phyloP scores from a whole-genome alignment of 176 grass and related monocot genomes.

The Zea luxurians region DNA sequence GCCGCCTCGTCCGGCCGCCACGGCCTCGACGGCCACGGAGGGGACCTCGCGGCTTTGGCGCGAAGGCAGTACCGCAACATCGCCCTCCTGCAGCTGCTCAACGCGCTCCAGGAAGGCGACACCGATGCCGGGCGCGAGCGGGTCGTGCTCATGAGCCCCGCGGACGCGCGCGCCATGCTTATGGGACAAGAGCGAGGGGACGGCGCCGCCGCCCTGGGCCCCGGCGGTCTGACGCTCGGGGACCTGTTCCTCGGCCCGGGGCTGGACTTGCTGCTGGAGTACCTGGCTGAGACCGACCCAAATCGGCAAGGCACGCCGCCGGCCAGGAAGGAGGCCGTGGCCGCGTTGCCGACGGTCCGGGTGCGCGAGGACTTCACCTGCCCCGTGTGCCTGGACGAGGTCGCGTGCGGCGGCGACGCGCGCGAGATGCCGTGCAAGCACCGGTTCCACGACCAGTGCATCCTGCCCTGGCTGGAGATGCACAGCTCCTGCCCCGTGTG shows the following conservation, averaged over 20 bases:
- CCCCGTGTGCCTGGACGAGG: slow-evolving; percentile 80
- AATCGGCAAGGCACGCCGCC: slow-evolving; percentile 60
- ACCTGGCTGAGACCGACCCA: slow-evolving; percentile 64
- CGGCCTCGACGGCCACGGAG: slow-evolving; percentile 19
- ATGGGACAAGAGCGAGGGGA: slow-evolving; percentile 24
- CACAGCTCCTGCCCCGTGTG: slow-evolving; percentile 93
- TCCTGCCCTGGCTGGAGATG: slow-evolving; percentile 81
- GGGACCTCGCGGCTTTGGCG: slow-evolving; percentile 32
- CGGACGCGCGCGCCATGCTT: slow-evolving; percentile 44
- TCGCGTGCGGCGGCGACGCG: slow-evolving; percentile 59
- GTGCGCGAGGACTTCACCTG: slow-evolving; percentile 50
- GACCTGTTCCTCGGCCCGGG: slow-evolving; percentile 72
- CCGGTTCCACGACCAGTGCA: slow-evolving; percentile 68
- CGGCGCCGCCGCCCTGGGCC: background rate
- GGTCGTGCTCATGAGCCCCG: slow-evolving; percentile 39
- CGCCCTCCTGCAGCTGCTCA: slow-evolving; percentile 57
- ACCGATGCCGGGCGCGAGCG: slow-evolving; percentile 42
- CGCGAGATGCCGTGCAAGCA: slow-evolving; percentile 89
- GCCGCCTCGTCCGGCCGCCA: slow-evolving; percentile 40
- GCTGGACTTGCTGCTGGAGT: slow-evolving; percentile 74
- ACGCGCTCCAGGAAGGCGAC: slow-evolving; percentile 49
- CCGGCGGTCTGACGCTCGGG: slow-evolving; percentile 40
- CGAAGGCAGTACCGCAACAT: slow-evolving; percentile 52
- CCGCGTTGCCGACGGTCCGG: slow-evolving; percentile 60
- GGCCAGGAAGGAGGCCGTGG: slow-evolving; percentile 69